Percentiles rank a stretch among this genome's conserved stretches.
These are phyloP conservation scores for Metschnikowia cubensis DNA, from an alignment of 805 yeast genomes.

Conservation along the genomic window DNA sequence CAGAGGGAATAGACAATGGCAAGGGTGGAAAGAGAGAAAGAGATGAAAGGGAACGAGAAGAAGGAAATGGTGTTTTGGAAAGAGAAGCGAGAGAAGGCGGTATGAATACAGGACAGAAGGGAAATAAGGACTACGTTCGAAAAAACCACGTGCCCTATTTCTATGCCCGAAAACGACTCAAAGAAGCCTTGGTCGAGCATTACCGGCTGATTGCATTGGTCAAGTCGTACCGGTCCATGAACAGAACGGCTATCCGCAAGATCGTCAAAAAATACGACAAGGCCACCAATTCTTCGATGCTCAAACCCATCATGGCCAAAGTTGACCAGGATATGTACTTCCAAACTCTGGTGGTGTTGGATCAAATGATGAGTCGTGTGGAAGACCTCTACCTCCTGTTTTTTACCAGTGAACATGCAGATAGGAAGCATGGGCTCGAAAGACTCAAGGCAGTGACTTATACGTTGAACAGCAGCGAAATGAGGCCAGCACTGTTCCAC, in stretches of 20 bases:
- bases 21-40: not conserved
- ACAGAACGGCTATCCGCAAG: constrained; percentile 85
- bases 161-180: constrained; percentile 63
- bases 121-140: constrained; percentile 44
- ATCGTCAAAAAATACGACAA: constrained; percentile 90
- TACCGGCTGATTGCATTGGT: constrained; percentile 70
- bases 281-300: constrained; percentile 43
- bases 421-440: constrained; percentile 68
- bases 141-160: constrained; percentile 50
- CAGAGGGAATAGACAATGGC: not conserved
- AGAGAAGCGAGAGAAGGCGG: not conserved
- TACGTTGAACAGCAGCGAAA: constrained; percentile 30
- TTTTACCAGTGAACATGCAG: constrained; percentile 49
- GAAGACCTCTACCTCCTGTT: constrained; percentile 65
- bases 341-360: constrained; percentile 61
- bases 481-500: constrained; percentile 32
- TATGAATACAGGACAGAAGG: not conserved
- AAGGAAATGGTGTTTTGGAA: not conserved
- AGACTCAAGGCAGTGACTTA: constrained; percentile 49
- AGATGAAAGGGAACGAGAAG: not conserved
- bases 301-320: constrained; percentile 50
- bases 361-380: constrained; percentile 54
- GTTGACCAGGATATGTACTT: constrained; percentile 53
- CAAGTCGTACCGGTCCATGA: constrained; percentile 67
- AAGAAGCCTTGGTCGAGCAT: constrained; percentile 64